Evolutionary conservation across 441 rosid species (phyloP).

Genomic region (Gossypium aridum): DNA sequence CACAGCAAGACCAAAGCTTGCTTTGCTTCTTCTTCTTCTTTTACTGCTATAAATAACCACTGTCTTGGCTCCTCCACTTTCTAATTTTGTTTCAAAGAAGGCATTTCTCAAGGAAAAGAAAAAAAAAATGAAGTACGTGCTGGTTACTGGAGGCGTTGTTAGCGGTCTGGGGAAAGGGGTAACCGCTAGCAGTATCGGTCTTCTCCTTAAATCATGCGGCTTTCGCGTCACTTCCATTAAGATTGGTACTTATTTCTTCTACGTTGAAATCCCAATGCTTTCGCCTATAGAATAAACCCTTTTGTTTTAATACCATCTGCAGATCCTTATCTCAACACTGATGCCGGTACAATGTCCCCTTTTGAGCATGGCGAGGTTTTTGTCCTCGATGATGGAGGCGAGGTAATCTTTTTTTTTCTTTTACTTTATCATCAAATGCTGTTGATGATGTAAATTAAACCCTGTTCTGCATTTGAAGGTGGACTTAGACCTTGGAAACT

Average conservation of each 20-base stretch:
- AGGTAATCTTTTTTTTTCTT: slow-evolving; percentile 35
- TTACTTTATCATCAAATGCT: background rate
- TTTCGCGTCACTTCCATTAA: slow-evolving; percentile 81
- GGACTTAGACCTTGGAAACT: slow-evolving; percentile 98
- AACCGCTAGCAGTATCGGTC: slow-evolving; percentile 66
- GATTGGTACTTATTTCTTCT: slow-evolving; percentile 40
- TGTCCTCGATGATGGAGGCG: slow-evolving; percentile 96
- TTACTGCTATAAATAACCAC: background rate
- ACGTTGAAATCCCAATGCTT: background rate
- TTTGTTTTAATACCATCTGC: background rate
- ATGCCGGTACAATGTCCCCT: slow-evolving; percentile 99
- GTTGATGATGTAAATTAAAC: background rate
- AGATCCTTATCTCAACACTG: slow-evolving; percentile 96
- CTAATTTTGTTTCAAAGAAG: background rate
- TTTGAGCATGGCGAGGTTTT: slow-evolving; percentile 95
- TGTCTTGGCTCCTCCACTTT: background rate
- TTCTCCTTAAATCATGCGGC: slow-evolving; percentile 60
- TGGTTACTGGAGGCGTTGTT: slow-evolving; percentile 85
- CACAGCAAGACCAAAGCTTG: background rate
- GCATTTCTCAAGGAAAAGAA: background rate
- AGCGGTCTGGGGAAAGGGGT: slow-evolving; percentile 72
- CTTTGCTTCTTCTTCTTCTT: background rate
- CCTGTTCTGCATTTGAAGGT: slow-evolving; percentile 36
- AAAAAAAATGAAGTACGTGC: slow-evolving; percentile 57
- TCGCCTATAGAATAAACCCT: background rate